Evolutionary conservation across 208 protist species (phyloP).

Genomic region (Trypanosoma mega): DNA sequence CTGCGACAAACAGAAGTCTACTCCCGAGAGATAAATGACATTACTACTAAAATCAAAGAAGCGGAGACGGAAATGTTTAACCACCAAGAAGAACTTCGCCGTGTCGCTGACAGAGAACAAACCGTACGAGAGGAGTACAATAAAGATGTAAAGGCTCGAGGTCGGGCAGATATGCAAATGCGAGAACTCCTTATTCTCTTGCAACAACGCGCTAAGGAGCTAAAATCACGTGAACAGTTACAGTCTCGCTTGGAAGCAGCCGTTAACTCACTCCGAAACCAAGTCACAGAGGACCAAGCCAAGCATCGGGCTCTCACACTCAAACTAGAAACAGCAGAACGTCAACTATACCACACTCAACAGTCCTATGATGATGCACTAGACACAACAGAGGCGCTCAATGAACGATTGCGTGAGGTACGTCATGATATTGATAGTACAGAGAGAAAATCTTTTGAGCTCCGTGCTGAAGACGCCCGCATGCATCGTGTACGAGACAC

Average conservation of each 20-base stretch:
- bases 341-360: constrained; percentile 84
- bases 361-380: constrained; percentile 92
- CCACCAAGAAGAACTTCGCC: constrained; percentile 55
- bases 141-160: constrained; percentile 86
- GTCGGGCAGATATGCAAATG: constrained; percentile 90
- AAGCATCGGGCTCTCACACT: constrained; percentile 67
- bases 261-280: constrained; percentile 43
- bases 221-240: constrained; percentile 44
- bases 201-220: constrained; percentile 55
- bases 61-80: constrained; percentile 47
- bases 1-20: constrained; percentile 88
- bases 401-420: constrained; percentile 73
- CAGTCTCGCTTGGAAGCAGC: constrained; percentile 25
- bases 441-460: constrained; percentile 71
- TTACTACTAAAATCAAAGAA: constrained; percentile 39
- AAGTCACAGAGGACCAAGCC: constrained; percentile 60
- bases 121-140: constrained; percentile 72
- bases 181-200: constrained; percentile 81
- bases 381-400: constrained; percentile 85
- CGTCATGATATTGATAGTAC: constrained; percentile 65
- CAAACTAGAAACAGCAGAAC: constrained; percentile 88
- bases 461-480: constrained; percentile 50
- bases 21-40: constrained; percentile 59
- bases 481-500: constrained; percentile 67
- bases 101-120: constrained; percentile 55